These are phyloP conservation scores for Aspergillus steynii DNA, from an alignment of 495 filamentous ascomycete species.

Conservation along the genomic window DNA sequence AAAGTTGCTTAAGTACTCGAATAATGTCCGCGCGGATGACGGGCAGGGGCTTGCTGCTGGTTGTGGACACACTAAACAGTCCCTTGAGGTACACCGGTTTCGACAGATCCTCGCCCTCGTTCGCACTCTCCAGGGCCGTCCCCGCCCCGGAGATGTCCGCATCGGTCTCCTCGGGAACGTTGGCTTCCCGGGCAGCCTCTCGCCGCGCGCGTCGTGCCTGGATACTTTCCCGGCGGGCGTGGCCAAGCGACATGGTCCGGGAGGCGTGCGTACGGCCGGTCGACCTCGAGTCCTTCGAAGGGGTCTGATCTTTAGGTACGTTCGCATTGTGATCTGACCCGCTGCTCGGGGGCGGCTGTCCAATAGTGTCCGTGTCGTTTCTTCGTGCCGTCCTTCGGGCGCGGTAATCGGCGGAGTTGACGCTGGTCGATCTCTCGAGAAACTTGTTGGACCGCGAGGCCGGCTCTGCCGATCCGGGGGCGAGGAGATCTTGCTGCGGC, in stretches of 20 bases:
- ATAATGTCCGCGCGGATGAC: constrained; percentile 91
- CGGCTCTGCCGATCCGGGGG: constrained; percentile 61
- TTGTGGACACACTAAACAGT: constrained; percentile 96
- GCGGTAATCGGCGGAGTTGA: constrained; percentile 80
- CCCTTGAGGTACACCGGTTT: constrained; percentile 98
- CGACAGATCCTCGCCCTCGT: constrained; percentile 56
- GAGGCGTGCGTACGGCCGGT: constrained; percentile 49
- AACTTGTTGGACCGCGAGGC: constrained; percentile 60
- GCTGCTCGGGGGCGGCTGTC: constrained; percentile 69
- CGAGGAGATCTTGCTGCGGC: constrained; percentile 70
- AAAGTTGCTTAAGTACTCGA: constrained; percentile 79
- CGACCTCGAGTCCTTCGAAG: constrained; percentile 22
- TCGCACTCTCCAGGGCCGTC: constrained; percentile 53
- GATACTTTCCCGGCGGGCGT: constrained; percentile 86
- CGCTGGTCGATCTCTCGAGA: constrained; percentile 79
- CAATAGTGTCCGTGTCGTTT: constrained; percentile 51
- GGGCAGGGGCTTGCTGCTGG: constrained; percentile 82
- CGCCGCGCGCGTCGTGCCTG: constrained; percentile 74
- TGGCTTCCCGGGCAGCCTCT: constrained; percentile 64
- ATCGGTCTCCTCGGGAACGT: constrained; percentile 82
- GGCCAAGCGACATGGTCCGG: constrained; percentile 86
- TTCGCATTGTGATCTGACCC: constrained; percentile 71
- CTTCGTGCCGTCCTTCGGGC: constrained; percentile 60
- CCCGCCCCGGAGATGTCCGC: constrained; percentile 47
- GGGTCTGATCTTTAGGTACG: constrained; percentile 43